Evolutionary conservation across 768 basidiomycete species (phyloP), one percentile per base, ranked within the genome.

Genomic region (Suillus brevipes): DNA sequence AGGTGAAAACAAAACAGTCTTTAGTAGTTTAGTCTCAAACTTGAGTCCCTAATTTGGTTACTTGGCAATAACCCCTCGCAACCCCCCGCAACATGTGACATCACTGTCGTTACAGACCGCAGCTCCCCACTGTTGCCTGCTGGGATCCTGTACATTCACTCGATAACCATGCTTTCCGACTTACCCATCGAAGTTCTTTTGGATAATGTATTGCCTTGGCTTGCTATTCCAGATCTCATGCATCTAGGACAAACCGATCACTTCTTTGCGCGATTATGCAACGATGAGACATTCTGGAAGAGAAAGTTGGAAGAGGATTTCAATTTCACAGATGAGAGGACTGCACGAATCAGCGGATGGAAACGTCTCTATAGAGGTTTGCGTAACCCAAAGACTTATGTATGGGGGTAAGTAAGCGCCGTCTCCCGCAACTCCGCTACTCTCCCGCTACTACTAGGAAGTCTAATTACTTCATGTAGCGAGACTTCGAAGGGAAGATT

Each of bases 251-350:
- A 75, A n/a, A 89, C 90, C 1, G 89, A 83, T 77, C 88, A 83
- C 68, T 83, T 83, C 73, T 91, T 94, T 71, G 82, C 85, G 55
- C 67, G 75, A 14, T 69, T 90, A 31, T 85, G 84, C 71, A 79
- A 83, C 14, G 92, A 95, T 71, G 90, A 93, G 64, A 87, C 87
- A 0, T 82, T 94, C 65, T 96, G 94, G 94, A 88, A 87, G 72
- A 81, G 85, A 36, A 89, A 85, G 66, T 77, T 92, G 10, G 73
- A 81, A 37, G 74, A 76, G 38, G 94, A 95, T 72, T 95, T 87
- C 80, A 92, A 94, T 76, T 95, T 93, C 70, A 83, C 89, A 9
- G 85, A 84, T 4, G 80, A 83, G 47, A 84, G 83, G 49, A 94
- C 90, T 0, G 94, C 94, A 16, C 81, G 94, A 23, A 86, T 83